phyloP scores from a whole-genome alignment of 306 rosid species.

The Neltuma alba region DNA sequence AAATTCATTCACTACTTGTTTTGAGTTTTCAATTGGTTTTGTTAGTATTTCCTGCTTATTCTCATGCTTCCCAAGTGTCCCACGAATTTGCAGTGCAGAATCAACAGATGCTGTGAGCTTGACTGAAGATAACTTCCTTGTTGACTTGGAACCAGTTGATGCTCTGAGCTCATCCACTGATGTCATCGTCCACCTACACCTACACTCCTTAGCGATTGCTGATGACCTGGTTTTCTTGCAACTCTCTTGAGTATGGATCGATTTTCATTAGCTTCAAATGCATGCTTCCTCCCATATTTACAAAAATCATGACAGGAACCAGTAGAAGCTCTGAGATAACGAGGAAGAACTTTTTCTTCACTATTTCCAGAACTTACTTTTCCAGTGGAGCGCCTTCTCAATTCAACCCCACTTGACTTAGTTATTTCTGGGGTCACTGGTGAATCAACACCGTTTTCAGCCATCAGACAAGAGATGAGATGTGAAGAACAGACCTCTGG shows the following conservation, averaged over 20 bases:
- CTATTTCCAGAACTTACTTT: constrained; percentile 39
- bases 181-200: constrained; percentile 22
- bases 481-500: constrained; percentile 28
- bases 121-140: constrained; percentile 34
- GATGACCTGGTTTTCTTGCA: constrained; percentile 36
- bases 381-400: constrained; percentile 67
- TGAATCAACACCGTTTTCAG: constrained; percentile 40
- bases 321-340: constrained; percentile 72
- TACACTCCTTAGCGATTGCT: constrained; percentile 25
- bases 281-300: constrained; percentile 66
- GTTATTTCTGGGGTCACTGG: constrained; percentile 38
- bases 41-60: constrained; percentile 6
- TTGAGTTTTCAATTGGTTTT: constrained; percentile 40
- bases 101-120: constrained; percentile 36
- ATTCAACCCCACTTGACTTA: constrained; percentile 34
- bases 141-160: constrained; percentile 40
- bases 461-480: constrained; percentile 42
- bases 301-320: constrained; percentile 94
- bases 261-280: constrained; percentile 46
- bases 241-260: constrained; percentile 41
- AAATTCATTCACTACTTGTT: constrained; percentile 33
- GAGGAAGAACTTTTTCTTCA: constrained; percentile 54
- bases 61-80: neutral
- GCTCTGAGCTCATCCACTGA: constrained; percentile 28
- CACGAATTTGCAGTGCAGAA: constrained; percentile 28